Evolutionary conservation across 139 green algal genomes (phyloP).

Genomic region (Deuterostichococcus epilithicus): DNA sequence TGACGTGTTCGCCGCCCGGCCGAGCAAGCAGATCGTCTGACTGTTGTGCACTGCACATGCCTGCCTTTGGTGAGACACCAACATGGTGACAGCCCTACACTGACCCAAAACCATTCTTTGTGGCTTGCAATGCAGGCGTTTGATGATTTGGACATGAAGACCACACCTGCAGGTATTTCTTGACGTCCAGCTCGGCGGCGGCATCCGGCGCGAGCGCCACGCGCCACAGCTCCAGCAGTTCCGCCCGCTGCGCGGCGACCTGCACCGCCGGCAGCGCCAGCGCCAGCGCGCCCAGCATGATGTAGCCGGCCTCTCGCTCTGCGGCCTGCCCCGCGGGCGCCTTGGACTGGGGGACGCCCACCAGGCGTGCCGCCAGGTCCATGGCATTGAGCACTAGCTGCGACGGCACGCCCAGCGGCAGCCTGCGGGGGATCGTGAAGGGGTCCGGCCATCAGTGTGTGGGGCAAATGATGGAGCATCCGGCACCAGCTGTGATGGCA

Average conservation of each 20-base stretch:
- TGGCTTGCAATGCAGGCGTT: neutral
- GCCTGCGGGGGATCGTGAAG: too few relatives aligned
- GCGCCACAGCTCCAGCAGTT: constrained; percentile 49
- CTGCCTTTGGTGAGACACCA: too few relatives aligned
- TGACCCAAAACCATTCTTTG: too few relatives aligned
- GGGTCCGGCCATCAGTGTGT: too few relatives aligned
- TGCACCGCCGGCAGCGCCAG: constrained; percentile 3
- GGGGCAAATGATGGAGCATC: too few relatives aligned
- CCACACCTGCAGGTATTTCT: neutral
- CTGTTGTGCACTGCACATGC: too few relatives aligned
- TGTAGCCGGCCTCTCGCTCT: constrained; percentile 66
- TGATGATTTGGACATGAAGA: too few relatives aligned
- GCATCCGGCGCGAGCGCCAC: constrained; percentile 44
- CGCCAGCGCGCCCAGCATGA: constrained; percentile 60
- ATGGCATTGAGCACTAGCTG: constrained; percentile 37
- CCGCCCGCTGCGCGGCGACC: neutral
- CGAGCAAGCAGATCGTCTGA: too few relatives aligned
- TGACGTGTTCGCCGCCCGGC: too few relatives aligned
- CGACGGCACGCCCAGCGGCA: constrained; percentile 64
- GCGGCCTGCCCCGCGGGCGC: constrained; percentile 6
- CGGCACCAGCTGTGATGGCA: constrained; percentile 46
- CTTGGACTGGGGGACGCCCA: constrained; percentile 19
- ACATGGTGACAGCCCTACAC: too few relatives aligned
- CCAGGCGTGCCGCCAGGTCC: constrained; percentile 47
- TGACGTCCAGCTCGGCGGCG: constrained; percentile 34